Conservation (phyloP, 371 early-diverging fungal species). For the Syncephalis plumigaleata region DNA sequence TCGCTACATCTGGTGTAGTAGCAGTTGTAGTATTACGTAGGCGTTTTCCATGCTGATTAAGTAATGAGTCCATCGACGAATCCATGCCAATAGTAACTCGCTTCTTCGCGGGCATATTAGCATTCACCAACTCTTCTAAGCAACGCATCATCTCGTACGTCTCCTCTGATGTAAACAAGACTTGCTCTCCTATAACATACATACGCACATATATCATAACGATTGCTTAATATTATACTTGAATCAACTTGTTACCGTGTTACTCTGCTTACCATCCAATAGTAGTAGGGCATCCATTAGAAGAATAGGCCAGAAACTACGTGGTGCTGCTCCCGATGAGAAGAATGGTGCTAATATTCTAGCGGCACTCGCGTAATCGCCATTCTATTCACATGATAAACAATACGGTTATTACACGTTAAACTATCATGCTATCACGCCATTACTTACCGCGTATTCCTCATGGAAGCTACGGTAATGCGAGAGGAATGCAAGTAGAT, state of each 20-base stretch:
- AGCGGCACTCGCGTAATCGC: background rate
- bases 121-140: background rate
- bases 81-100: too few species aligned
- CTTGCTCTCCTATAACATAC: too few species aligned
- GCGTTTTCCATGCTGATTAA: too few species aligned
- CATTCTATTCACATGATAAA: background rate
- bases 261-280: background rate
- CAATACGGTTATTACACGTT: background rate
- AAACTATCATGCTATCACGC: background rate
- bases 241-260: too few species aligned
- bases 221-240: too few species aligned
- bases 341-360: background rate
- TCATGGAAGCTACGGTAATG: conserved; percentile 1
- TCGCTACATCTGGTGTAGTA: too few species aligned
- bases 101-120: too few species aligned
- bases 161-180: background rate
- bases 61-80: too few species aligned
- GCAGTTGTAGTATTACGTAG: too few species aligned
- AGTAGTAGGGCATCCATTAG: background rate
- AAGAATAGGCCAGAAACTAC: background rate
- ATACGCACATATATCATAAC: too few species aligned
- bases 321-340: background rate
- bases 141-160: conserved; percentile 1
- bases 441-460: background rate
- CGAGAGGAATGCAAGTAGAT: background rate